Base-by-base conservation (phyloP, 1,139 yeast genomes). In the Pneumocystis carinii region DNA sequence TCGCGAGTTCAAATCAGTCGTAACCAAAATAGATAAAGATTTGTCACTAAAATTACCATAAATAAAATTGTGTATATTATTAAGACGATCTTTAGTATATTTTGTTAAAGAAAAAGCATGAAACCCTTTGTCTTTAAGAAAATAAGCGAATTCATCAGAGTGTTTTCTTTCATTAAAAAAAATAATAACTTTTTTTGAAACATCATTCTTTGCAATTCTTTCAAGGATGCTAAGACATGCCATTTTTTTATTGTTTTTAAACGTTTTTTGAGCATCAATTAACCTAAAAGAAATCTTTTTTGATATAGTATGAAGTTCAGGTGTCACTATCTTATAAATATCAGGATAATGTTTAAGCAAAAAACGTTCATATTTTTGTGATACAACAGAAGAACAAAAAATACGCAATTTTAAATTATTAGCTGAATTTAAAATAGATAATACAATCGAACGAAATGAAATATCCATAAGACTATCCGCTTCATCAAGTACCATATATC, bases 401-500 rank as follows among this genome's bases (percentile, higher is more conserved):
- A 90, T 78, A 42, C 89, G 74, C 67, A 87, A 87, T 62, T 77
- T 77, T 56, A 86, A 75, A 65, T 81, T 79, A 41, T 38, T 17
- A 72, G 87, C 79, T 62, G 76, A 73, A 59, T 77, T 77, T 41
- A 90, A 74, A 0, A 83, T 80, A 5, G 77, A 73, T 67, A 83
- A 80, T 0, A 96, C 88, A 65, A 84, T 85, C 48, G 81, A 81
- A 17, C 84, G 75, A 81, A 92, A 90, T 0, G 95, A 86, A 63
- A 83, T 81, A 71, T 90, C 96, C 83, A 92, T 80, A 63, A 92
- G 76, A 0, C 97, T 87, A 73, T 92, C 98, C 0, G 98, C 97
- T 73, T 92, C 98, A 72, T 92, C 98, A n/a, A 87, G 81, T 2
- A 87, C 90, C 64, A 87, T 78, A 69, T 81, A 85, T 37, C 80